Conservation (phyloP, 805 yeast genomes). For the Schwanniomyces pseudopolymorphus region DNA sequence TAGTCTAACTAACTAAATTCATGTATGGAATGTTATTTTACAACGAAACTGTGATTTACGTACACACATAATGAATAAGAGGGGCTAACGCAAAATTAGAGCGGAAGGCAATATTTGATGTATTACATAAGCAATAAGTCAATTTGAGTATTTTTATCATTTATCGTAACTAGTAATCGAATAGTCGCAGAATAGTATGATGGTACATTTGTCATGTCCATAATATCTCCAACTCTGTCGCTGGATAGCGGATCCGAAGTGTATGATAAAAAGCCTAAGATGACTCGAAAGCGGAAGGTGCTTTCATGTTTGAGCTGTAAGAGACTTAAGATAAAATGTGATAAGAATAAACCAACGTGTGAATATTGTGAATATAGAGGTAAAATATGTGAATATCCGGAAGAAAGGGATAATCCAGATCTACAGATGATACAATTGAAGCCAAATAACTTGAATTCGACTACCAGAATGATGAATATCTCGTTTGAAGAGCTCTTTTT, state of each 20-base stretch:
- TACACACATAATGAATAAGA: too few relatives aligned
- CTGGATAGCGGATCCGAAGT: neutral
- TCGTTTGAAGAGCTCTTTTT: neutral
- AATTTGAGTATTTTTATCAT: too few relatives aligned
- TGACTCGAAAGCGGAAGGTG: neutral
- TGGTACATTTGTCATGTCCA: neutral
- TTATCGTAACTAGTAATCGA: too few relatives aligned
- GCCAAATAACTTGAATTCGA: neutral
- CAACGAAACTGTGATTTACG: too few relatives aligned
- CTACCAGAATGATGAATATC: neutral
- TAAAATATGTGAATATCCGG: neutral
- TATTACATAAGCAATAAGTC: too few relatives aligned
- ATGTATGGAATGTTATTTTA: neutral
- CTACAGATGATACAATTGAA: neutral
- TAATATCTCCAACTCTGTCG: neutral
- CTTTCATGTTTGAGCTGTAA: neutral
- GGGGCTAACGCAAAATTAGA: too few relatives aligned
- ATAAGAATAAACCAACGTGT: neutral
- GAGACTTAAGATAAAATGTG: conserved; percentile 1
- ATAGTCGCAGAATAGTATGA: neutral
- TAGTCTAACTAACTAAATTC: neutral
- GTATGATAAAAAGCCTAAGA: neutral
- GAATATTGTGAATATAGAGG: neutral
- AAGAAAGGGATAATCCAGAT: neutral
- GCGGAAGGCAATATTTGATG: too few relatives aligned